phyloP scores from a whole-genome alignment of 2,329 filamentous ascomycete species.

The Aspergillus sp. region DNA sequence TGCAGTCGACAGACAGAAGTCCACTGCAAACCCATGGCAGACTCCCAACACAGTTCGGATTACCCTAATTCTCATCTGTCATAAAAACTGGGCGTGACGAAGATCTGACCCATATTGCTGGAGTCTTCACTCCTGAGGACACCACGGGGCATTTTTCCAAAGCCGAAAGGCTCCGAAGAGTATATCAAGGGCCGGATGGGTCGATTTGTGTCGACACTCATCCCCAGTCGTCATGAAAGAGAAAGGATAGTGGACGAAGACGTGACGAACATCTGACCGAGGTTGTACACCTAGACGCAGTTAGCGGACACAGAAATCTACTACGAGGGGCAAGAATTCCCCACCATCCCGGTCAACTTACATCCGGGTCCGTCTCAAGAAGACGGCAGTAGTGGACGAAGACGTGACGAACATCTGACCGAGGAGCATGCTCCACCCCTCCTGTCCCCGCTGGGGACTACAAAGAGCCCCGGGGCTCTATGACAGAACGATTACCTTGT shows the following conservation, averaged over 20 bases:
- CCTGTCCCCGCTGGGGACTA: neutral
- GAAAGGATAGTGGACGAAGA: neutral
- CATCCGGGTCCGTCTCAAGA: neutral
- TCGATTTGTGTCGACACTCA: neutral
- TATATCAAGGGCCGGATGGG: neutral
- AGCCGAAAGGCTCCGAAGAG: too few relatives aligned
- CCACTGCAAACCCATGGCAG: too few relatives aligned
- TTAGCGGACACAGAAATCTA: neutral
- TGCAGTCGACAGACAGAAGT: too few relatives aligned
- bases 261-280: neutral
- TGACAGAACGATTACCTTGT: neutral
- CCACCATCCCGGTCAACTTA: neutral
- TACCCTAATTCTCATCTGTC: too few relatives aligned
- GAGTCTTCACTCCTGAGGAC: too few relatives aligned
- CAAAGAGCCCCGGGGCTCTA: neutral
- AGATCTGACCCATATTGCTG: too few relatives aligned
- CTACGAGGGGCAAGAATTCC: neutral
- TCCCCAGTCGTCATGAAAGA: neutral
- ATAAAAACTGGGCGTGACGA: too few relatives aligned
- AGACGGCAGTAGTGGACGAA: neutral
- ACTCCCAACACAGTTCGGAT: too few relatives aligned
- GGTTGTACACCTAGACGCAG: neutral
- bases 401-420: conserved; percentile 1
- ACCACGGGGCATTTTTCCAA: too few relatives aligned
- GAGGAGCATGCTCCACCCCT: neutral